A percentile compares a stretch with the other conserved stretches of the same genome.
Evolutionary conservation across 2,329 filamentous ascomycete genomes (phyloP).

Genomic region (Penicillium sp.): DNA sequence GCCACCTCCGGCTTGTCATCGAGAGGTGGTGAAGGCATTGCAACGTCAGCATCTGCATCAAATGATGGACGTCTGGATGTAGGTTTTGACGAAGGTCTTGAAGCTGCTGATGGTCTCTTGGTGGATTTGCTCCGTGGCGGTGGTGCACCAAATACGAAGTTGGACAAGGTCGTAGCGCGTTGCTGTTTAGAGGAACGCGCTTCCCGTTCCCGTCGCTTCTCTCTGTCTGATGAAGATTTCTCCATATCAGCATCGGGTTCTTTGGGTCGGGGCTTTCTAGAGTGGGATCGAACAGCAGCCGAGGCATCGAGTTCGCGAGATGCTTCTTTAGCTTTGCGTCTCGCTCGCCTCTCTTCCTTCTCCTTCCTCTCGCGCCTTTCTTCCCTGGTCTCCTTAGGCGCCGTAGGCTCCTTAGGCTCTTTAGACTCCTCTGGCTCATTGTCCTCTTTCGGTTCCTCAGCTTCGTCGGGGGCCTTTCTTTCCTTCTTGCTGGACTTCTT

Average conservation of each 20-base stretch:
- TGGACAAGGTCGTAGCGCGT: conserved; percentile 59
- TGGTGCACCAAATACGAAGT: conserved; percentile 65
- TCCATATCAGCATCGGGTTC: conserved; percentile 57
- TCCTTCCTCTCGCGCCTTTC: conserved; percentile 31
- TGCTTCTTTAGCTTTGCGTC: conserved; percentile 38
- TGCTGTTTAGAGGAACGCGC: conserved; percentile 54
- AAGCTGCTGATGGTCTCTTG: conserved; percentile 58
- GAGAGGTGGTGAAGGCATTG: conserved; percentile 69
- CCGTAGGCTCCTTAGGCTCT: conserved; percentile 35
- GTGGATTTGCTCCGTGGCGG: conserved; percentile 64
- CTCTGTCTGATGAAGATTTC: conserved; percentile 72
- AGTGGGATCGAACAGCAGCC: conserved; percentile 55
- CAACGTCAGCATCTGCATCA: conserved; percentile 59
- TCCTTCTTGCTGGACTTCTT: conserved; percentile 54
- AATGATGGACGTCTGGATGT: conserved; percentile 66
- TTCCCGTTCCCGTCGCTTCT: conserved; percentile 48
- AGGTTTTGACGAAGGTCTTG: conserved; percentile 53
- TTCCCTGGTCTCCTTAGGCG: conserved; percentile 13
- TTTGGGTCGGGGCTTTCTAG: conserved; percentile 59
- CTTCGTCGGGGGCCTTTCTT: conserved; percentile 19
- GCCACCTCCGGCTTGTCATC: conserved; percentile 65
- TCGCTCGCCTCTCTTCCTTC: conserved; percentile 28
- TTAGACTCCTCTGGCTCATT: conserved; percentile 24
- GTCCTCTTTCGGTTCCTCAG: conserved; percentile 31
- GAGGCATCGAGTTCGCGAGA: conserved; percentile 39